Percentiles rank a stretch among this genome's conserved stretches.
Conservation (phyloP, 1,139 yeast genomes). For the Sugiyamaella japonica region DNA sequence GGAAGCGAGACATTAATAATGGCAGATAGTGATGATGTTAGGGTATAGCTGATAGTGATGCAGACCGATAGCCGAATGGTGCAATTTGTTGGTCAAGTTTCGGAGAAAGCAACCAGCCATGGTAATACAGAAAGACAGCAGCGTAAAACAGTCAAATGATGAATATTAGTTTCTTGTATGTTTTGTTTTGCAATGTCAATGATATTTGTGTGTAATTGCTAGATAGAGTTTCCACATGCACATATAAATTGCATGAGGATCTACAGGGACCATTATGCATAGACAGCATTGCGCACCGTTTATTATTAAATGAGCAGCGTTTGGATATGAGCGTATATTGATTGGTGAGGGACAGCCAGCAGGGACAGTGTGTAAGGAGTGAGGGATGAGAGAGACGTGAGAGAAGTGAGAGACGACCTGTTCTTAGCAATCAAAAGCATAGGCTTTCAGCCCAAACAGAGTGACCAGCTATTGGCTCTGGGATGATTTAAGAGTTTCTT, state of each 20-base stretch:
- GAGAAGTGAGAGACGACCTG: too few species aligned
- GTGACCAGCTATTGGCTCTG: too few species aligned
- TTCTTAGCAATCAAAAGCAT: too few species aligned
- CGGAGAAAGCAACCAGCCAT: too few species aligned
- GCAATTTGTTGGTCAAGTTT: neutral
- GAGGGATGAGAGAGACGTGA: too few species aligned
- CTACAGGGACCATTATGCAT: slow-evolving; percentile 1
- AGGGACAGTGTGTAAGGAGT: too few species aligned
- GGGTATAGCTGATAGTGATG: neutral
- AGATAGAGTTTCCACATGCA: neutral
- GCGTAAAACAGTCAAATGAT: too few species aligned
- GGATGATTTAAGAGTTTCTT: too few species aligned
- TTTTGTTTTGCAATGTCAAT: neutral
- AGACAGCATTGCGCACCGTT: neutral
- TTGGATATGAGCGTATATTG: neutral
- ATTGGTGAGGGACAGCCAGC: neutral
- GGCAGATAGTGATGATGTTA: neutral
- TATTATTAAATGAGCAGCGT: too few species aligned
- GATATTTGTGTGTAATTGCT: neutral
- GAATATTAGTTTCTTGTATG: too few species aligned
- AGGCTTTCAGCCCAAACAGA: too few species aligned
- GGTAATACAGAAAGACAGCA: too few species aligned
- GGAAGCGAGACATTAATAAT: neutral
- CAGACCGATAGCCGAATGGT: neutral
- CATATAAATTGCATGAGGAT: slow-evolving; percentile 5